Conservation (phyloP, 169 alveolate genomes). For the Plasmodium coatneyi region DNA sequence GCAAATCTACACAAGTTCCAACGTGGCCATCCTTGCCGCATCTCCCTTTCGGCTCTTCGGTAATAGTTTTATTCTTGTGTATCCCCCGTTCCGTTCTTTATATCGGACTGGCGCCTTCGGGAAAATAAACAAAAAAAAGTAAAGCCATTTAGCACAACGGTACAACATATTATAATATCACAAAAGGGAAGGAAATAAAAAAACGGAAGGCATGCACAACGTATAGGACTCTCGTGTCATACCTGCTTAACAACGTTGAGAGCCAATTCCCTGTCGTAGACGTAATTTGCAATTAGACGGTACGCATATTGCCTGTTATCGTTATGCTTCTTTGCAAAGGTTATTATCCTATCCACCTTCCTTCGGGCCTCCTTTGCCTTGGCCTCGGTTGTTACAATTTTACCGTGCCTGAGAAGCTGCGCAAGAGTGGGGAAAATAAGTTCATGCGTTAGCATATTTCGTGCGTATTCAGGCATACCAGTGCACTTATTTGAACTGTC, state of each 20-base stretch:
- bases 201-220: not conserved
- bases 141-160: not conserved
- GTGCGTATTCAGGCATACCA: not conserved
- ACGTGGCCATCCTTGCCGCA: slow-evolving; percentile 76
- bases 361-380: slow-evolving; percentile 85
- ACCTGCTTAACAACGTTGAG: slow-evolving; percentile 80
- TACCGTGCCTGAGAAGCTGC: slow-evolving; percentile 83
- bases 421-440: not conserved
- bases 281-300: slow-evolving; percentile 79
- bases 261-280: slow-evolving; percentile 82
- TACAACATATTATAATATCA: not conserved
- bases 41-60: slow-evolving; percentile 80
- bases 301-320: slow-evolving; percentile 78
- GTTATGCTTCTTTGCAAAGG: slow-evolving; percentile 79
- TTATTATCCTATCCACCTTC: slow-evolving; percentile 83
- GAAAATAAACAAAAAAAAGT: not conserved
- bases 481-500: not conserved
- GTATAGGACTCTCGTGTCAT: not conserved
- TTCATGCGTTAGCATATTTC: not conserved
- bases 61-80: slow-evolving; percentile 81
- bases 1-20: slow-evolving; percentile 77
- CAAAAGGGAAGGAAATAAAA: not conserved
- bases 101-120: slow-evolving; percentile 77
- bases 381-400: slow-evolving; percentile 83
- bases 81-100: slow-evolving; percentile 86